Evolutionary conservation across 108 stramenopile genomes (phyloP).

Genomic region (Skeletonema costatum): DNA sequence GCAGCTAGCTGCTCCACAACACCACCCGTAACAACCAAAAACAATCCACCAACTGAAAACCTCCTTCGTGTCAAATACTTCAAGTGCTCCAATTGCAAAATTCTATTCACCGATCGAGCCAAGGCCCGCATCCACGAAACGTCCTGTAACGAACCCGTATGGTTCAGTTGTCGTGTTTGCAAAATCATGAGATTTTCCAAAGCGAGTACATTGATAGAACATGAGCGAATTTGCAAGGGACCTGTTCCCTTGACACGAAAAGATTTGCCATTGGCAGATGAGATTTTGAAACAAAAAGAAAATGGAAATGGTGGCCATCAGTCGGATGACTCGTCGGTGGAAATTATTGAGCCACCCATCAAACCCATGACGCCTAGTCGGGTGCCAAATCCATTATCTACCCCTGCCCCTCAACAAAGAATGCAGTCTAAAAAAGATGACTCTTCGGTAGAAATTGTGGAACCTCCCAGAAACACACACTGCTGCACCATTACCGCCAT

Average conservation of each 20-base stretch:
- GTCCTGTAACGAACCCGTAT: not conserved
- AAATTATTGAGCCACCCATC: slow-evolving; percentile 1
- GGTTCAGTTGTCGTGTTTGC: slow-evolving; percentile 1
- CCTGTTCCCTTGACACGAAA: not conserved
- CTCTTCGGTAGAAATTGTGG: not conserved
- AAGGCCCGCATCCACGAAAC: not conserved
- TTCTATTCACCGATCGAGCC: not conserved
- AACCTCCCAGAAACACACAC: not conserved
- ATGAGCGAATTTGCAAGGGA: not conserved
- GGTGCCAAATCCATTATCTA: not conserved
- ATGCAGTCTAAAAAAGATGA: not conserved
- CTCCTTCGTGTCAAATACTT: not conserved
- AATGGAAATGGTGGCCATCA: not conserved
- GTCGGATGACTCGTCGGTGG: not conserved
- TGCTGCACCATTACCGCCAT: not conserved
- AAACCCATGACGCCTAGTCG: not conserved
- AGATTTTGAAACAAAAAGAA: not conserved
- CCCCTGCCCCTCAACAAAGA: not conserved
- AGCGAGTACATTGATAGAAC: not conserved
- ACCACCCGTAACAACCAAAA: not conserved
- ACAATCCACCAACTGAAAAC: not conserved
- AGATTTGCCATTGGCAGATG: not conserved
- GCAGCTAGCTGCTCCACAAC: not conserved
- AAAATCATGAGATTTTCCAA: slow-evolving; percentile 1
- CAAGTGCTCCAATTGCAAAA: slow-evolving; percentile 1